phyloP scores from a whole-genome alignment of 148 eudicot genomes.

The Silene conica region DNA sequence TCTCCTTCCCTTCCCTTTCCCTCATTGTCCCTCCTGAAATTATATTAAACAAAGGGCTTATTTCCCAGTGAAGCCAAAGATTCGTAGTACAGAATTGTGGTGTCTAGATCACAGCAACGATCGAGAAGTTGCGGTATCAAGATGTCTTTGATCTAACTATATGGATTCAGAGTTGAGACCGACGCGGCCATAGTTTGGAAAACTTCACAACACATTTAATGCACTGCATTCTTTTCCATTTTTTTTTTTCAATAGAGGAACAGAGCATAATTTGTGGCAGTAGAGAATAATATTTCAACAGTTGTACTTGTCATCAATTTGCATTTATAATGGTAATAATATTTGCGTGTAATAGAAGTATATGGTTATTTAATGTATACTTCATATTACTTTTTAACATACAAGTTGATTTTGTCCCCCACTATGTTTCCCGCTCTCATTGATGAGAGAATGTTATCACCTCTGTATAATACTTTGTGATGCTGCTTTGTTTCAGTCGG shows the following conservation, averaged over 20 bases:
- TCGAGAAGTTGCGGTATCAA: background rate
- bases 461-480: background rate
- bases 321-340: background rate
- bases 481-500: slow-evolving; percentile 42
- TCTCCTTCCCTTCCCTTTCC: no score
- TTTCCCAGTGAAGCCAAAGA: background rate
- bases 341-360: background rate
- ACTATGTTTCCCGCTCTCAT: background rate
- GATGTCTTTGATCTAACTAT: background rate
- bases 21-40: no score
- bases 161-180: background rate
- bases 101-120: background rate
- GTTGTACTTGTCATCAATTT: background rate
- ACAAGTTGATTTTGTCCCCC: background rate
- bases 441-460: background rate
- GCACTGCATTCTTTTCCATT: background rate
- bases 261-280: background rate
- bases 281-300: background rate
- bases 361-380: background rate
- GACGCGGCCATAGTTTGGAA: background rate
- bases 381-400: background rate
- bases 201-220: background rate
- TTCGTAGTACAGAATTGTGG: background rate
- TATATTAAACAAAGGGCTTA: no score
- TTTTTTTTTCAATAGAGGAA: background rate